Evolutionary conservation across 2,329 filamentous ascomycete species (phyloP).

Genomic region (Hirsutella minnesotensis): DNA sequence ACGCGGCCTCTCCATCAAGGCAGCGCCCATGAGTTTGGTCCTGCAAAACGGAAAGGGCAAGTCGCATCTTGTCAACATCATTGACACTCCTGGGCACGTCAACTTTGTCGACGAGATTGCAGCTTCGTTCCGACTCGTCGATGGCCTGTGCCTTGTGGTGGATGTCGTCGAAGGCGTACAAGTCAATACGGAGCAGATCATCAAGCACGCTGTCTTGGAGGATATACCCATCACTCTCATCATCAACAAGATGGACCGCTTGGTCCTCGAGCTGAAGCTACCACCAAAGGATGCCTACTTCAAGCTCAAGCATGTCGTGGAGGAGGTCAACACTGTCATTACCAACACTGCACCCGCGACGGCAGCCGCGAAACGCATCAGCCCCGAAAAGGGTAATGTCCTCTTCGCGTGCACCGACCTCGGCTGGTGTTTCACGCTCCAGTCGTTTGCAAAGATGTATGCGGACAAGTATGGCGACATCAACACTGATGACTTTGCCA

Average conservation of each 20-base stretch:
- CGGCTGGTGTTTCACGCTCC: slow-evolving; percentile 93
- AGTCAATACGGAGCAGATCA: slow-evolving; percentile 91
- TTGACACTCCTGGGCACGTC: slow-evolving; percentile 95
- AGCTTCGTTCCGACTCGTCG: slow-evolving; percentile 71
- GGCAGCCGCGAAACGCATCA: slow-evolving; percentile 69
- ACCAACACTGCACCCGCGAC: slow-evolving; percentile 74
- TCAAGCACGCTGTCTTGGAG: slow-evolving; percentile 87
- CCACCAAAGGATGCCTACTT: slow-evolving; percentile 95
- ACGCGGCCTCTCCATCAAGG: slow-evolving; percentile 82
- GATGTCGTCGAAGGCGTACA: slow-evolving; percentile 99
- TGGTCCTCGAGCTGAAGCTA: slow-evolving; percentile 88
- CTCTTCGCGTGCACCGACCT: slow-evolving; percentile 87
- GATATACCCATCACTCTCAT: slow-evolving; percentile 81
- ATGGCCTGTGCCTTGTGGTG: slow-evolving; percentile 86
- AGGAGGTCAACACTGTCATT: slow-evolving; percentile 94
- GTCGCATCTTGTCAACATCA: slow-evolving; percentile 86
- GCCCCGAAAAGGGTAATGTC: slow-evolving; percentile 96
- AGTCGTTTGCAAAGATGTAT: slow-evolving; percentile 95
- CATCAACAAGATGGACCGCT: slow-evolving; percentile 92
- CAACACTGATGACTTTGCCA: slow-evolving; percentile 71
- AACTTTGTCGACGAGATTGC: slow-evolving; percentile 98
- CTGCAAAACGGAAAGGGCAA: slow-evolving; percentile 83
- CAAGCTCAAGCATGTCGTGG: slow-evolving; percentile 96
- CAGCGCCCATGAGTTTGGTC: slow-evolving; percentile 87
- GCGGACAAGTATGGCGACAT: slow-evolving; percentile 75